Conservation (phyloP, 768 basidiomycete genomes). For the Collybia sp. region DNA sequence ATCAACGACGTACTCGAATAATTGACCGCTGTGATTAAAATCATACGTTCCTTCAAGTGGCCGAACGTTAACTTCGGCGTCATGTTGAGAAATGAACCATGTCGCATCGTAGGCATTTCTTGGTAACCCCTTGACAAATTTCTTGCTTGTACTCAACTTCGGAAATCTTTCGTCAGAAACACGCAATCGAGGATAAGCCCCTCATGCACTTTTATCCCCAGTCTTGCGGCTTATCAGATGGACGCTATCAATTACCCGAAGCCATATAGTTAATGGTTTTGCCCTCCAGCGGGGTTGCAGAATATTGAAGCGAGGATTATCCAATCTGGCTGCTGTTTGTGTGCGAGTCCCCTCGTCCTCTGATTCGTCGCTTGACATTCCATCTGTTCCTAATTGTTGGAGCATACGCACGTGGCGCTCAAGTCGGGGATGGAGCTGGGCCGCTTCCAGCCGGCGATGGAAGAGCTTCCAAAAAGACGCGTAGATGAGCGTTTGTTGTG, state of each 20-base stretch:
- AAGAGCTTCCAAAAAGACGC: too few relatives aligned
- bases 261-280: conserved; percentile 8
- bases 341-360: not conserved
- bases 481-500: too few relatives aligned
- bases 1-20: conserved; percentile 6
- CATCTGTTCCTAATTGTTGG: conserved; percentile 13
- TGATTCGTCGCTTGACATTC: conserved; percentile 22
- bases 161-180: not conserved
- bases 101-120: conserved; percentile 8
- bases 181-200: conserved; percentile 7
- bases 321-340: too few relatives aligned
- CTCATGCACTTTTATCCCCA: conserved; percentile 1
- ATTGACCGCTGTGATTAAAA: conserved; percentile 8
- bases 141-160: conserved; percentile 2
- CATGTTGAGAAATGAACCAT: conserved; percentile 5
- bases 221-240: conserved; percentile 3
- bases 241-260: conserved; percentile 13
- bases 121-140: conserved; percentile 11
- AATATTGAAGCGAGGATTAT: conserved; percentile 4
- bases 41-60: conserved; percentile 7
- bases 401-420: conserved; percentile 10
- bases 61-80: not conserved
- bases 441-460: too few relatives aligned
- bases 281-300: conserved; percentile 12
- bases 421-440: conserved; percentile 5